These are phyloP conservation scores for Salix suchowensis DNA, from an alignment of 345 rosid genomes.

Conservation along the genomic window DNA sequence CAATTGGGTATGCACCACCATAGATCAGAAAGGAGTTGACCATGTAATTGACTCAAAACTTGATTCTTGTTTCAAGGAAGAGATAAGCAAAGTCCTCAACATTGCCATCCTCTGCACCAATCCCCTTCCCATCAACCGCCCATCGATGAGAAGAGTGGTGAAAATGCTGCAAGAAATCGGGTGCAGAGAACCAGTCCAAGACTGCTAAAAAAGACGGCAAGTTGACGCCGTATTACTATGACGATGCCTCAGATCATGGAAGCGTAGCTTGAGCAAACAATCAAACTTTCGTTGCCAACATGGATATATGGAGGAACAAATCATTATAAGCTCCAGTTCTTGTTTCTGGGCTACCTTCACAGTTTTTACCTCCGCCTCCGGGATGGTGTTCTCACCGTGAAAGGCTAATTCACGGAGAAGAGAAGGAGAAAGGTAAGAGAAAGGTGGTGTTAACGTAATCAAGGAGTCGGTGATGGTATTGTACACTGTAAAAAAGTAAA, in stretches of 20 bases:
- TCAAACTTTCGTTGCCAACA: background rate
- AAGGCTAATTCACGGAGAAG: background rate
- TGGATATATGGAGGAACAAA: conserved; percentile 1
- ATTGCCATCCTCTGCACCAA: conserved; percentile 80
- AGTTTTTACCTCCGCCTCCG: conserved; percentile 15
- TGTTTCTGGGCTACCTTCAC: conserved; percentile 11
- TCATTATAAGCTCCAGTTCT: conserved; percentile 10
- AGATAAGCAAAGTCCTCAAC: conserved; percentile 78
- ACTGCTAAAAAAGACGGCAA: conserved; percentile 63
- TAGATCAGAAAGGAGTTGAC: conserved; percentile 77
- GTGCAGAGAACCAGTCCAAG: conserved; percentile 35
- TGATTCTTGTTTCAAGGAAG: conserved; percentile 78
- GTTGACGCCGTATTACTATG: conserved; percentile 79
- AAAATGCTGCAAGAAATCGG: conserved; percentile 78
- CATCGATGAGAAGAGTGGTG: conserved; percentile 92
- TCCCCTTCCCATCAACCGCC: conserved; percentile 89
- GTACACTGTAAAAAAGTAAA: conserved; percentile 25
- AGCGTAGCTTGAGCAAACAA: conserved; percentile 53
- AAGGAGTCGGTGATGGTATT: conserved; percentile 9
- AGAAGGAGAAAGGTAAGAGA: background rate
- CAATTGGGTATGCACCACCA: conserved; percentile 79
- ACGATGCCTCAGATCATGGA: conserved; percentile 75
- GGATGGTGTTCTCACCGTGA: conserved; percentile 5
- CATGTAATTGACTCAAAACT: conserved; percentile 76
- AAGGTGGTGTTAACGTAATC: background rate